Conservation (phyloP, 2,329 filamentous ascomycete genomes). For the Cladophialophora carrionii region DNA sequence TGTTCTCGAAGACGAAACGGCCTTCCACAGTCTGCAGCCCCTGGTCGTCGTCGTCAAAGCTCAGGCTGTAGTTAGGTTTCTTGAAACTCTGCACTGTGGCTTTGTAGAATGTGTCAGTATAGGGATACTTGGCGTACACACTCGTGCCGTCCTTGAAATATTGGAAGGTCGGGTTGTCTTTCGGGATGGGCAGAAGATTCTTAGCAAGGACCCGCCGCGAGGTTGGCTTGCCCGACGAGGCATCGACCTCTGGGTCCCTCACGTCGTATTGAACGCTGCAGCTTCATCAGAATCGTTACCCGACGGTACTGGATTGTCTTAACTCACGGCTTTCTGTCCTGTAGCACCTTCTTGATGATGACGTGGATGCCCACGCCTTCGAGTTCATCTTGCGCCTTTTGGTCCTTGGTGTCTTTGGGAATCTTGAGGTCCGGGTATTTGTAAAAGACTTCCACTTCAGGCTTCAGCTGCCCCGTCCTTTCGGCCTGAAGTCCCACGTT, state of each 20-base stretch:
- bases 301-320: constrained; percentile 12
- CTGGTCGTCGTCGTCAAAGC: constrained; percentile 76
- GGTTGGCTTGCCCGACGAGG: constrained; percentile 32
- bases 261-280: constrained; percentile 34
- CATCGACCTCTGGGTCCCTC: constrained; percentile 37
- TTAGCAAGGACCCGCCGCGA: constrained; percentile 68
- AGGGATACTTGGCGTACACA: constrained; percentile 77
- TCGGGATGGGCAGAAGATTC: constrained; percentile 76
- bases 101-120: constrained; percentile 84
- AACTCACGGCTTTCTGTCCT: constrained; percentile 69
- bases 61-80: constrained; percentile 58
- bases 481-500: constrained; percentile 51
- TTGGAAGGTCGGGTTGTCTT: constrained; percentile 61
- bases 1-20: constrained; percentile 75
- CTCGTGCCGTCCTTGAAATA: constrained; percentile 67
- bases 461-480: constrained; percentile 48
- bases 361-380: constrained; percentile 69
- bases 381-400: constrained; percentile 51
- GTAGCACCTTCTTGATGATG: constrained; percentile 73
- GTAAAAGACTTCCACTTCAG: constrained; percentile 57
- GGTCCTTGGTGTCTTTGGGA: constrained; percentile 45
- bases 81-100: constrained; percentile 72
- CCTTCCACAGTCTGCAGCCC: constrained; percentile 72
- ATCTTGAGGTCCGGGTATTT: constrained; percentile 46
- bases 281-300: constrained; percentile 20